A percentile compares a stretch with the other conserved stretches of the same genome.
phyloP scores from a whole-genome alignment of 2,329 filamentous ascomycete genomes.

The Fusarium virguliforme region DNA sequence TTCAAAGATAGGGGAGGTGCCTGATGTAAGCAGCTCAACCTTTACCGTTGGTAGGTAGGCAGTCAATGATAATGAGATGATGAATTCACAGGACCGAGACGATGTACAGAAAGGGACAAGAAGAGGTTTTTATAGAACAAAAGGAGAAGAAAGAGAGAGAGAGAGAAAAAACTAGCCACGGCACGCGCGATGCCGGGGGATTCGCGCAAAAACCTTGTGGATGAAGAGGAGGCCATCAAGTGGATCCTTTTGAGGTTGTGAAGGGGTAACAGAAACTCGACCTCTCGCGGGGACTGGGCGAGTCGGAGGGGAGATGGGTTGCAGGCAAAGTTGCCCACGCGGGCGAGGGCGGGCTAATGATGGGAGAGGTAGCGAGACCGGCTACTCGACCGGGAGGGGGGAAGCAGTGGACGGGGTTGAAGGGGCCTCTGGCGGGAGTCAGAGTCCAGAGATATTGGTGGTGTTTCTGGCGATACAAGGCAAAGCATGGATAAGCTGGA shows the following conservation, averaged over 20 bases:
- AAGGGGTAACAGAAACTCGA: constrained; percentile 55
- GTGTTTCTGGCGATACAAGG: constrained; percentile 30
- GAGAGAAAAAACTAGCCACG: constrained; percentile 33
- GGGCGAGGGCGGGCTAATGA: constrained; percentile 21
- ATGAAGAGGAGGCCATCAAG: constrained; percentile 48
- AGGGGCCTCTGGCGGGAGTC: background rate
- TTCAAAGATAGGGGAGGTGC: constrained; percentile 26
- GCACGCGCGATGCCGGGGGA: constrained; percentile 34
- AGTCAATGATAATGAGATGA: background rate
- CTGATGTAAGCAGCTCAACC: constrained; percentile 18
- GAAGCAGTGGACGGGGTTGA: background rate
- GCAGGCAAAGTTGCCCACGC: constrained; percentile 35
- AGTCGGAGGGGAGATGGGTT: constrained; percentile 41
- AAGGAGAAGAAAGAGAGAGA: constrained; percentile 17
- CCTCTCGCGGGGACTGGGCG: constrained; percentile 47
- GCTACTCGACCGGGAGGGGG: background rate
- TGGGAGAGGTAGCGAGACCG: constrained; percentile 8
- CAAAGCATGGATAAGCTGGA: background rate
- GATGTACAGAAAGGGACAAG: background rate
- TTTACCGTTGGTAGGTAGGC: background rate
- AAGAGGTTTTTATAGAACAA: constrained; percentile 6
- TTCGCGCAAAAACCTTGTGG: constrained; percentile 44
- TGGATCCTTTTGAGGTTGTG: constrained; percentile 52
- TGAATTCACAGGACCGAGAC: background rate
- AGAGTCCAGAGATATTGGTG: constrained; percentile 7